Base-by-base conservation (phyloP, 139 green algal genomes). In the Micractinium sp. region DNA sequence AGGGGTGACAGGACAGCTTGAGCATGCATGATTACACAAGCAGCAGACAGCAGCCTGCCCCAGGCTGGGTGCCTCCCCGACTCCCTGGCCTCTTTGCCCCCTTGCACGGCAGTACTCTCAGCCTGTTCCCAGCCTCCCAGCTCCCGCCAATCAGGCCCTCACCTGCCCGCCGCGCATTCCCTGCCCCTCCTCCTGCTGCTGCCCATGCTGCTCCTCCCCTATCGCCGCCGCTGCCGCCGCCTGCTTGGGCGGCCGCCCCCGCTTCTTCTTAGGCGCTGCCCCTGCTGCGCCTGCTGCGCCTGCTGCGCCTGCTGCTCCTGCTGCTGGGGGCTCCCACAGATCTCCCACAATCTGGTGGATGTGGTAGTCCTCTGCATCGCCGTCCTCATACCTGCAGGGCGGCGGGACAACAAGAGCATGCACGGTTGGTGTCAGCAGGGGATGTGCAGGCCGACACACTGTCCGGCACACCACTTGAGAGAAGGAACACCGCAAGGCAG, bases 311-410 rank as follows among this genome's bases (percentile, higher is more conserved):
- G 80, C 80, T 41, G n/a, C 80, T 7, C 27, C 31, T 25, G 53
- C 53, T 53, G 53, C 14, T 18, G 81, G 56, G 33, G 56, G 33
- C 9, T 38, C 82, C 0, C 19, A 29, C 66, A 87, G 82, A 4
- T 25, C 27, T 0, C 2, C 1, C 38, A 87, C 5, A 27, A 87
- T 27, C 38, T 79, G 22, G 1, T 78, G 63, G 7, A 87, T 31
- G 35, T 79, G 63, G 7, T 77, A 19, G 0, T 79, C 82, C 29
- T 87, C 82, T 0, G 18, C 22, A 36, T 87, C 82, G 0, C 66
- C 82, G 35, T 87, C 63, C 36, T 63, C 35, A 61, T 80, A 87
- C 1, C 82, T 87, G 38, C n/a, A n/a, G n/a, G n/a, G n/a, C n/a
- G n/a, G n/a, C n/a, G n/a, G n/a, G n/a, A n/a, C n/a, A n/a, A n/a